A percentile compares a stretch with the other conserved stretches of the same genome.
Conservation (phyloP, 768 basidiomycete genomes). For the Cystobasidium onofrii region DNA sequence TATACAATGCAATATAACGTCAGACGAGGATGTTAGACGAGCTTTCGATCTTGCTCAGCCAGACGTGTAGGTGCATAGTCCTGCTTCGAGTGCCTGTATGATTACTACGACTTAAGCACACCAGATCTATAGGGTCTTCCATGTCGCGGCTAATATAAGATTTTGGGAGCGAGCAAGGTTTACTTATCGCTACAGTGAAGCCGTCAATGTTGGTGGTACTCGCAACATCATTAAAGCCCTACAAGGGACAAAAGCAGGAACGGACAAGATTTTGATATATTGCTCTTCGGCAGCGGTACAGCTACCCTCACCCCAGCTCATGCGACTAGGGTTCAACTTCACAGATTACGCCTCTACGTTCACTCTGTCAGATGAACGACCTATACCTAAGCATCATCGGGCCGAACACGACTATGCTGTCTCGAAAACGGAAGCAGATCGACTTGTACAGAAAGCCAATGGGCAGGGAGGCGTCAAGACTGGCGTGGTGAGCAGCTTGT, state of each 20-base stretch:
- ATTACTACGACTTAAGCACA: background rate
- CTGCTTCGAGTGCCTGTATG: background rate
- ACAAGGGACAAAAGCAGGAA: background rate
- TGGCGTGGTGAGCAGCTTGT: background rate
- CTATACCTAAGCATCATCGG: conserved; percentile 4
- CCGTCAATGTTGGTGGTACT: conserved; percentile 8
- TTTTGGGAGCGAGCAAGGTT: background rate
- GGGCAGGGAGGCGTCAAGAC: background rate
- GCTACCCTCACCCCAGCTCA: background rate
- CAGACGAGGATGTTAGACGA: background rate
- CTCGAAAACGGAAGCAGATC: background rate
- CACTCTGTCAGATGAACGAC: background rate
- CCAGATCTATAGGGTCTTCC: conserved; percentile 4
- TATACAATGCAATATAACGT: background rate
- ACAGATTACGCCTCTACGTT: background rate
- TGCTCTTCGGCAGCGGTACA: conserved; percentile 21
- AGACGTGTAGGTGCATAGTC: conserved; percentile 3
- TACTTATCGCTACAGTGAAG: background rate
- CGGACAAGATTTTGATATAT: conserved; percentile 20
- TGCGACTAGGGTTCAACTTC: background rate
- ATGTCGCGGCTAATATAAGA: conserved; percentile 10
- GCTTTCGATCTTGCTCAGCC: background rate
- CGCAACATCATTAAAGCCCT: background rate
- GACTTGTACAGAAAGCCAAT: background rate
- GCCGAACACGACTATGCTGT: conserved; percentile 5